These are phyloP conservation scores for Phialophora chinensis DNA, from an alignment of 2,329 filamentous ascomycete species.

Conservation along the genomic window DNA sequence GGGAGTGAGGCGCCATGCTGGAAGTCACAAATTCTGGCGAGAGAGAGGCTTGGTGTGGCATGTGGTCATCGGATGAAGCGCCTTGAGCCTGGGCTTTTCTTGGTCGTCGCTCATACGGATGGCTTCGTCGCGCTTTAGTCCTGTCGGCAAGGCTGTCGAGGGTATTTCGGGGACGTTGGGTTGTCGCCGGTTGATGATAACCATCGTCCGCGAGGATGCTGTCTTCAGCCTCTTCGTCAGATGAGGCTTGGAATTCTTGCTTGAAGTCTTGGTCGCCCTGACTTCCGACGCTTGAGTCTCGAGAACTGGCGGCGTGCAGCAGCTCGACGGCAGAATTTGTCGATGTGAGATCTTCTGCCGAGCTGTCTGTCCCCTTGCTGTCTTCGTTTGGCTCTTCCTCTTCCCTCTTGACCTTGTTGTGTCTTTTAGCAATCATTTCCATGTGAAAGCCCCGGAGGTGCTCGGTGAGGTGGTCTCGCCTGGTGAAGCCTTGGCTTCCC, in stretches of 20 bases:
- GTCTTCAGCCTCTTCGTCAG: slow-evolving; percentile 12
- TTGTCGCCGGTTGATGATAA: neutral
- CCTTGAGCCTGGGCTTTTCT: neutral
- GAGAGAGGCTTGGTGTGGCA: neutral
- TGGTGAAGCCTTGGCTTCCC: slow-evolving; percentile 58
- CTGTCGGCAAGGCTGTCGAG: slow-evolving; percentile 1
- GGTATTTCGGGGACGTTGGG: neutral
- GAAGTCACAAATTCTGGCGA: neutral
- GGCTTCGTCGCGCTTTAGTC: neutral
- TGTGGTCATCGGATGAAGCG: neutral
- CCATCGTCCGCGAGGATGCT: neutral
- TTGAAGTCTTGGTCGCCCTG: slow-evolving; percentile 7
- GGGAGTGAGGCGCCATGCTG: neutral
- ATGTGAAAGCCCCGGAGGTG: slow-evolving; percentile 64
- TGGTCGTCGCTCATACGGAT: neutral
- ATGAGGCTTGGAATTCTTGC: neutral
- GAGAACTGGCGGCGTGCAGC: neutral
- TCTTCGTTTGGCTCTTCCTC: slow-evolving; percentile 2
- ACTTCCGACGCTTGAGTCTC: neutral
- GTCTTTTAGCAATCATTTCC: slow-evolving; percentile 47
- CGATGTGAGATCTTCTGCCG: slow-evolving; percentile 5
- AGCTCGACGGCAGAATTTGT: neutral
- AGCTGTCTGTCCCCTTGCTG: slow-evolving; percentile 4
- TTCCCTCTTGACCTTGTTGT: slow-evolving; percentile 8
- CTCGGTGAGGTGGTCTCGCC: slow-evolving; percentile 63